Base-by-base conservation (phyloP, 2,329 filamentous ascomycete species). In the Dothideomycetes sp. region DNA sequence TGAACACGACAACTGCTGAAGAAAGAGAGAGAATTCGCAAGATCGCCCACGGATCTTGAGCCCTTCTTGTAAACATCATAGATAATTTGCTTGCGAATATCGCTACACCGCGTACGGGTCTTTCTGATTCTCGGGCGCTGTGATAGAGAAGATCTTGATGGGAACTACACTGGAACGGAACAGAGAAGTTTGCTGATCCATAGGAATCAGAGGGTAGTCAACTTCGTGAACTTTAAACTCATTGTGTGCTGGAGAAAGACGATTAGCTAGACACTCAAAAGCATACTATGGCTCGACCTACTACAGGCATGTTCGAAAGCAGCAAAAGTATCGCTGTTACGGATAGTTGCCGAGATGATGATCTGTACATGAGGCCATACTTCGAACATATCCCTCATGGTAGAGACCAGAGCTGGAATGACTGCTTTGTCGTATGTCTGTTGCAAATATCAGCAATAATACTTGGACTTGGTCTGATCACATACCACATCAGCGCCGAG, bases 401-500 rank as follows among this genome's bases (percentile, higher is more conserved):
- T 86, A 3, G 68, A 70, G 3, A 84, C 68, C 17, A 89, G 65
- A 1, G 74, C 65, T 0, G 78, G 74, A 35, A 83, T 78, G 29
- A 75, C 69, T 24, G 65, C 65, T 45, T 67, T 68, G 54, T 89
- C 82, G 58, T 88, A 89, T 1, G 81, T 88, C 59, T 80, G 51
- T 13, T 16, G 6, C 4, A 17, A 15, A 5, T 5, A 19, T 37
- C 12, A 33, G 8, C 3, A 22, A 13, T 17, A 28, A 16, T 23
- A 5, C 18, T 18, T 11, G 9, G 1, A 5, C 25, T 12, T 10
- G 33, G 20, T 17, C 23, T 44, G 43, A 43, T 33, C 30, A 53
- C 66, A 63, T 57, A 71, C 69, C 46, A 89, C 74, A 56, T 89
- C 84, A 23, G 84, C 82, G 4, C 82, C 84, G 19, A 89, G 60